These are phyloP conservation scores for Papiliotrema nemorosa DNA, from an alignment of 1,284 basidiomycete species.

Conservation along the genomic window DNA sequence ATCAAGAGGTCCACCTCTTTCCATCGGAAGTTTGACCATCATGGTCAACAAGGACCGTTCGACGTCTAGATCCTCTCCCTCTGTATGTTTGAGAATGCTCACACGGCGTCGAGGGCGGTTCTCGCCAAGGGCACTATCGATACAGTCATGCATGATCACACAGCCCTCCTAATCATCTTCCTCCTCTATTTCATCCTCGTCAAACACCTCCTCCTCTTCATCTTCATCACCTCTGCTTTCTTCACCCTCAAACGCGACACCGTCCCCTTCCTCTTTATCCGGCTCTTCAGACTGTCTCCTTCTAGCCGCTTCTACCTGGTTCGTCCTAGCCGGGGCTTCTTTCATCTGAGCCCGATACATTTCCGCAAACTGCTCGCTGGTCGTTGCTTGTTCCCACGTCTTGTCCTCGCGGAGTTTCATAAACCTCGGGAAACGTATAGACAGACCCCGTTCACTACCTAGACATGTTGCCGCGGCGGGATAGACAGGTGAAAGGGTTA, in stretches of 20 bases:
- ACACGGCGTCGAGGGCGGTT: background rate
- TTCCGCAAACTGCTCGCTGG: constrained; percentile 58
- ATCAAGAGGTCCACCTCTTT: no score
- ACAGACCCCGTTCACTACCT: constrained; percentile 66
- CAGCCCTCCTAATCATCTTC: no score
- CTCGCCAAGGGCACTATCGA: no score
- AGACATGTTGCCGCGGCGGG: constrained; percentile 71
- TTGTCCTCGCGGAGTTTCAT: constrained; percentile 57
- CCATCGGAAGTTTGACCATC: no score
- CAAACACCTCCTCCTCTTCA: constrained; percentile 9
- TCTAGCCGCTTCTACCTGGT: constrained; percentile 4
- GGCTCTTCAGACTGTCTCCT: constrained; percentile 17
- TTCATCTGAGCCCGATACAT: constrained; percentile 62
- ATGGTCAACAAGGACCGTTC: no score
- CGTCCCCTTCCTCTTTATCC: constrained; percentile 21
- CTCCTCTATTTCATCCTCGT: constrained; percentile 26
- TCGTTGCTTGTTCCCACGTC: constrained; percentile 54
- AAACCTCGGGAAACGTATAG: constrained; percentile 57
- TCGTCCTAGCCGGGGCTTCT: constrained; percentile 23
- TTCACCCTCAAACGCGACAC: constrained; percentile 55
- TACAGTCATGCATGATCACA: background rate
- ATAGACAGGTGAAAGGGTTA: constrained; percentile 85
- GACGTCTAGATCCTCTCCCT: no score
- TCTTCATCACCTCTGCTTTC: constrained; percentile 35
- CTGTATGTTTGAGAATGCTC: no score